Evolutionary conservation across 345 rosid genomes (phyloP).

Genomic region (Linum trigynum): DNA sequence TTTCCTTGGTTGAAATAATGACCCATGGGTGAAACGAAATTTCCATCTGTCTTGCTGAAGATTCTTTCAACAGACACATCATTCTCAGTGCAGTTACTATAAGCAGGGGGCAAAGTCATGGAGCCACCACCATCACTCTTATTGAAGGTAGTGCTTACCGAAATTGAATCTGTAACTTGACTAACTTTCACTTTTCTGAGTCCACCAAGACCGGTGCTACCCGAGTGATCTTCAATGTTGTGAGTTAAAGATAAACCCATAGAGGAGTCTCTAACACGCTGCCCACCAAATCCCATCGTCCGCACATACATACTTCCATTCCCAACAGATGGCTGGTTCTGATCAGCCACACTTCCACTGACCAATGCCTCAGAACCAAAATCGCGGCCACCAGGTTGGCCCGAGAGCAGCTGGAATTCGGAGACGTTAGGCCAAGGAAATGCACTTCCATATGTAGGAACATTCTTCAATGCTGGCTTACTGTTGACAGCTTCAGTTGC

Average conservation of each 20-base stretch:
- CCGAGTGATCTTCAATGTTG: conserved; percentile 29
- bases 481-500: conserved; percentile 30
- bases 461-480: conserved; percentile 20
- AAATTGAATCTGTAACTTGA: conserved; percentile 33
- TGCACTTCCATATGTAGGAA: conserved; percentile 14
- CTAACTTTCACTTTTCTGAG: conserved; percentile 44
- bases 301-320: conserved; percentile 32
- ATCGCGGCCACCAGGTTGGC: conserved; percentile 32
- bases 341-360: conserved; percentile 30
- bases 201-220: conserved; percentile 38
- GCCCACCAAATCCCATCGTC: conserved; percentile 33
- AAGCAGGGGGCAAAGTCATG: conserved; percentile 21
- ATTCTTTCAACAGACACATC: conserved; percentile 16
- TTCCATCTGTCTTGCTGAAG: conserved; percentile 20
- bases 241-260: conserved; percentile 38
- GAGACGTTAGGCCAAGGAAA: conserved; percentile 26
- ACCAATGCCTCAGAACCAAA: conserved; percentile 34
- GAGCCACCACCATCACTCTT: conserved; percentile 13
- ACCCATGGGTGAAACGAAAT: conserved; percentile 16
- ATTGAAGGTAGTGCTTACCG: conserved; percentile 20
- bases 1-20: conserved; percentile 17
- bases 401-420: conserved; percentile 33
- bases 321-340: conserved; percentile 27
- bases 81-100: conserved; percentile 17
- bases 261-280: conserved; percentile 28